A percentile compares a stretch with the other conserved stretches of the same genome.
These are phyloP conservation scores for Vitis rotundifolia DNA, from an alignment of 164 flowering plant genomes.

Conservation along the genomic window DNA sequence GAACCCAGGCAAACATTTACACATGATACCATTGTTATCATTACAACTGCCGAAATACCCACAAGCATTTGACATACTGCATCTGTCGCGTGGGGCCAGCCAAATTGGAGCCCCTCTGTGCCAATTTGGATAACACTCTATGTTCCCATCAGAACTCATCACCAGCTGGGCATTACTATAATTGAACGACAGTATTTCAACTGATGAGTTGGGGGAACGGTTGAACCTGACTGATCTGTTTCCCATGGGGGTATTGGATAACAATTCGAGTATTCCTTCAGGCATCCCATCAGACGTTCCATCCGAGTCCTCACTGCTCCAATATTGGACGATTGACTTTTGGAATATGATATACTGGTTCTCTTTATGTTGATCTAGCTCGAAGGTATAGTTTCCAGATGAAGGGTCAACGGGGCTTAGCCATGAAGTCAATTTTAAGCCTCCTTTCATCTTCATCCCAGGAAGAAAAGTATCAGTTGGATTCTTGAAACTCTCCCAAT, in stretches of 20 bases:
- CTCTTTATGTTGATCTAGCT: constrained; percentile 19
- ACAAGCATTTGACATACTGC: constrained; percentile 34
- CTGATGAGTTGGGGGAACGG: no score
- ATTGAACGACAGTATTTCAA: no score
- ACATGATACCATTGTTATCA: constrained; percentile 13
- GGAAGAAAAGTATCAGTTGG: constrained; percentile 38
- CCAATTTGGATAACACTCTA: constrained; percentile 9
- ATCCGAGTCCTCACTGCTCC: constrained; percentile 30
- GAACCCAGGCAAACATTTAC: constrained; percentile 43
- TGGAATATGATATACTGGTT: constrained; percentile 21
- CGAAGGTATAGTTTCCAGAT: constrained; percentile 26
- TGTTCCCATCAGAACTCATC: constrained; percentile 18
- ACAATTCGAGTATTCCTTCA: constrained; percentile 14
- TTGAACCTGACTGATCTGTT: no score
- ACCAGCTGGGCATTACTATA: constrained; percentile 7
- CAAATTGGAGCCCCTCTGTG: constrained; percentile 19
- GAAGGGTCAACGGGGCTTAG: constrained; percentile 20
- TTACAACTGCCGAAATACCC: constrained; percentile 41
- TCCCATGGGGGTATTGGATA: constrained; percentile 18
- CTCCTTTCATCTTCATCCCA: constrained; percentile 28
- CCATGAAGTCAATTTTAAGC: constrained; percentile 23
- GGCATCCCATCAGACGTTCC: constrained; percentile 20
- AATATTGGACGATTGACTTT: constrained; percentile 17
- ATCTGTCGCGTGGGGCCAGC: constrained; percentile 30
- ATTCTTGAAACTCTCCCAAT: constrained; percentile 28